A percentile compares a stretch with the other conserved stretches of the same genome.
phyloP scores from a whole-genome alignment of 1,284 basidiomycete genomes.

The Cutaneotrichosporon sp. region DNA sequence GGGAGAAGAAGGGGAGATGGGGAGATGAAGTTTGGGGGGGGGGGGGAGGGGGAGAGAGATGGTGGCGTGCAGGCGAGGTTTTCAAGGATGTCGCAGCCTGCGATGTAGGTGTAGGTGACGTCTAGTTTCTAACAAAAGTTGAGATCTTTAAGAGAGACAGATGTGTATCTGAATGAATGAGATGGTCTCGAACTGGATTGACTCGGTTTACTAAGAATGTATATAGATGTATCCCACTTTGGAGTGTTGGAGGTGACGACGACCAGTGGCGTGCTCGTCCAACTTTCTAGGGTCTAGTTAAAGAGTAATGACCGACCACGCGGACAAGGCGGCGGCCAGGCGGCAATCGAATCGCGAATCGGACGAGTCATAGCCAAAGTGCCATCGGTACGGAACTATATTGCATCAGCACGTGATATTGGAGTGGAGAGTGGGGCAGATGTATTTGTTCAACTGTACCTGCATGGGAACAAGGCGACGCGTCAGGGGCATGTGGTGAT shows the following conservation, averaged over 20 bases:
- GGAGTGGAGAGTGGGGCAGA: too few relatives aligned
- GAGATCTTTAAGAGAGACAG: neutral
- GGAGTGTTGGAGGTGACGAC: neutral
- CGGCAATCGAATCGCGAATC: neutral
- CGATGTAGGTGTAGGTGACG: neutral
- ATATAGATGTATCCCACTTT: too few relatives aligned
- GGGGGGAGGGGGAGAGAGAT: neutral
- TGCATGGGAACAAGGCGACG: too few relatives aligned
- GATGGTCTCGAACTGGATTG: too few relatives aligned
- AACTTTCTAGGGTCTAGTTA: too few relatives aligned
- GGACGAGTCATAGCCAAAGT: neutral
- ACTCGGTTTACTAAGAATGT: too few relatives aligned
- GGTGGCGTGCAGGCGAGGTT: neutral
- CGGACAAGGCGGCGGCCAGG: neutral
- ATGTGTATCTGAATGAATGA: neutral
- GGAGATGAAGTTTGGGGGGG: too few relatives aligned
- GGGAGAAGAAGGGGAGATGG: neutral
- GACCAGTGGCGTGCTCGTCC: slow-evolving; percentile 3
- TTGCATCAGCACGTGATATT: too few relatives aligned
- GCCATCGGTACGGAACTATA: neutral
- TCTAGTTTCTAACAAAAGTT: neutral
- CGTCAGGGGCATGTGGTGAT: too few relatives aligned
- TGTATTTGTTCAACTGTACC: too few relatives aligned
- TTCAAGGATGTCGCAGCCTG: neutral
- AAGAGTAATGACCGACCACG: neutral